Base-by-base conservation (phyloP, 148 eudicot species). In the Persicaria maculosa region DNA sequence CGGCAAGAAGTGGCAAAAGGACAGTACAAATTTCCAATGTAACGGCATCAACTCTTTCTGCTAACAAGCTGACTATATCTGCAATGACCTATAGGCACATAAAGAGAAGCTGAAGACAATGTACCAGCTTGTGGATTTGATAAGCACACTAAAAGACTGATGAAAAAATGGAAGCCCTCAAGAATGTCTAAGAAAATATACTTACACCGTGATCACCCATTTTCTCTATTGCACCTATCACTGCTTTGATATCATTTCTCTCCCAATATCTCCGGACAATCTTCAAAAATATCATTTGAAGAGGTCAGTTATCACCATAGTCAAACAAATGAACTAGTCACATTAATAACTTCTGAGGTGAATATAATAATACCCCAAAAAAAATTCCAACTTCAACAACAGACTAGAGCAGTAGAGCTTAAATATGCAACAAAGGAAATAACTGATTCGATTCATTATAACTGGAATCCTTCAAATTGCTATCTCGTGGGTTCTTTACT, bases 141-240 rank as follows among this genome's bases (percentile, higher is more conserved):
- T 10, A 25, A 25, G 15, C 14, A 6, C 10, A 25, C 67, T 22
- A 15, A 61, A 6, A 61, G 57, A 61, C 25, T 10, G 31, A 40
- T 5, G 17, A 1, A 46, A 58, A 68, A 67, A 53, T 12, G 54
- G 14, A 9, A 61, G 22, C 15, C 72, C 47, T 44, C 25, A 25
- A 75, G 44, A 68, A 14, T 22, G 46, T 36, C 16, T 7, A 31
- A 73, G 43, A 72, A 40, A 47, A 69, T 15, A 76, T 50, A 77
- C 90, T 84, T 85, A 92, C 98, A 83, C 87, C 86, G 82, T 90
- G 86, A 86, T 95, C 98, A 76, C 76, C 85, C 96, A 95, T 87
- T 84, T 90, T 95, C 80, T 84, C 85, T 84, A 87, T 83, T 44
- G 84, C 92, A 81, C 76, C 64, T 74, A 95, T 79, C 68, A 92